Percentiles rank a stretch among this genome's conserved stretches.
phyloP scores from a whole-genome alignment of 345 rosid genomes.

The Salix dunnii region DNA sequence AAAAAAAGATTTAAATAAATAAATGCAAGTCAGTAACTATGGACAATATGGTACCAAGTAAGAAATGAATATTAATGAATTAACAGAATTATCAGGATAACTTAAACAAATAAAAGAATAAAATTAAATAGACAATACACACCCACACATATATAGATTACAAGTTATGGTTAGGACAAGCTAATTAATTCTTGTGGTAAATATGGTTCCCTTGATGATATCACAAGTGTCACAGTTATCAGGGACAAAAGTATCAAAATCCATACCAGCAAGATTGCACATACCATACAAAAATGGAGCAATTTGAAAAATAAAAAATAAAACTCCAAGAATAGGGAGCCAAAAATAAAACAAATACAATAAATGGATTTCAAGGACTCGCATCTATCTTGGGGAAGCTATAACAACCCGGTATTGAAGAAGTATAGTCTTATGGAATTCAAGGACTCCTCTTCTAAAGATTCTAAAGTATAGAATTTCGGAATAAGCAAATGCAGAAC shows the following conservation, averaged over 20 bases:
- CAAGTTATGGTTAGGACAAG: too few species aligned
- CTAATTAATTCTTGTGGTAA: too few species aligned
- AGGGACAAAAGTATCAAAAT: neutral
- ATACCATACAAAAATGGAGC: neutral
- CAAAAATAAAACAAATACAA: constrained; percentile 15
- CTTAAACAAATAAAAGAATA: too few species aligned
- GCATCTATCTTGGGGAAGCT: constrained; percentile 14
- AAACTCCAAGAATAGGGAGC: neutral
- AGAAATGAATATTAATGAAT: too few species aligned
- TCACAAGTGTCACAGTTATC: neutral
- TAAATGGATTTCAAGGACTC: constrained; percentile 27
- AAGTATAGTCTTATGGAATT: constrained; percentile 2
- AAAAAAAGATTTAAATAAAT: too few species aligned
- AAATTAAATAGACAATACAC: too few species aligned
- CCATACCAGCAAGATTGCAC: neutral
- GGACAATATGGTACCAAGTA: too few species aligned
- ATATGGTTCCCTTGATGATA: neutral
- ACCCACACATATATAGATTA: too few species aligned
- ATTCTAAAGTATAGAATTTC: neutral
- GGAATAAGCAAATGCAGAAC: constrained; percentile 3
- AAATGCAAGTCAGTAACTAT: too few species aligned
- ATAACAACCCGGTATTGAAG: constrained; percentile 17
- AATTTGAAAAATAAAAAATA: neutral
- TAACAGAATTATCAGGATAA: too few species aligned
- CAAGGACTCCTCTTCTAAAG: neutral